phyloP scores from a whole-genome alignment of 768 basidiomycete species.

The Kwoniella sp. region DNA sequence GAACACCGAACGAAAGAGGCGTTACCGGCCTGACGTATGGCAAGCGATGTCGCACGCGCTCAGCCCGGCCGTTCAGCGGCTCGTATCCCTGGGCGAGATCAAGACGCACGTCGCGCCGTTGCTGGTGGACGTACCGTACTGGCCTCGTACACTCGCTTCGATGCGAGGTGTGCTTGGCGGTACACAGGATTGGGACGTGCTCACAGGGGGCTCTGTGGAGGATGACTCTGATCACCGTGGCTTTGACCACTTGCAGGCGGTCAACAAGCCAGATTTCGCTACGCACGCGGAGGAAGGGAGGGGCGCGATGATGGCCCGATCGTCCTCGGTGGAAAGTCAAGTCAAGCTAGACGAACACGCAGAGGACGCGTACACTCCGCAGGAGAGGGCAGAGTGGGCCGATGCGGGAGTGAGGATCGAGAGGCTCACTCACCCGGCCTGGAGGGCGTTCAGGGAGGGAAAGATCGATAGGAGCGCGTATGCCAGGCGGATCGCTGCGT shows the following conservation, averaged over 20 bases:
- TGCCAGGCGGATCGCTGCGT: slow-evolving; percentile 24
- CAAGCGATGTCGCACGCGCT: slow-evolving; percentile 25
- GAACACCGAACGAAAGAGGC: slow-evolving; percentile 5
- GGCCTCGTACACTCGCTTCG: slow-evolving; percentile 20
- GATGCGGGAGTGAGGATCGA: slow-evolving; percentile 20
- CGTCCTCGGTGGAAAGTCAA: background rate
- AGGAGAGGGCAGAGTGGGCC: slow-evolving; percentile 22
- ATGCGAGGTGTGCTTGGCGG: slow-evolving; percentile 3
- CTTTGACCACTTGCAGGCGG: too few species aligned
- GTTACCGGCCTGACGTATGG: slow-evolving; percentile 22
- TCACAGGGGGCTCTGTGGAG: background rate
- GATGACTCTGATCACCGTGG: background rate
- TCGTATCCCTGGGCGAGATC: slow-evolving; percentile 28
- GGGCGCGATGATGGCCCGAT: background rate
- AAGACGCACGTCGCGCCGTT: slow-evolving; percentile 19
- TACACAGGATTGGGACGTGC: slow-evolving; percentile 17
- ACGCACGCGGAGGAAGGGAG: background rate
- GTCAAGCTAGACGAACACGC: background rate
- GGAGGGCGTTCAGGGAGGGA: slow-evolving; percentile 19
- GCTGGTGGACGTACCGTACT: slow-evolving; percentile 24
- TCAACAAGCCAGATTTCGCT: too few species aligned
- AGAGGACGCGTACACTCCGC: background rate
- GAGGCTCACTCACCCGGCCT: slow-evolving; percentile 28
- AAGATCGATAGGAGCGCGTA: slow-evolving; percentile 23
- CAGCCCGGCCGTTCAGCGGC: slow-evolving; percentile 20